These are phyloP conservation scores for Kwoniella newhampshirensis DNA, from an alignment of 768 basidiomycete species.

Conservation along the genomic window DNA sequence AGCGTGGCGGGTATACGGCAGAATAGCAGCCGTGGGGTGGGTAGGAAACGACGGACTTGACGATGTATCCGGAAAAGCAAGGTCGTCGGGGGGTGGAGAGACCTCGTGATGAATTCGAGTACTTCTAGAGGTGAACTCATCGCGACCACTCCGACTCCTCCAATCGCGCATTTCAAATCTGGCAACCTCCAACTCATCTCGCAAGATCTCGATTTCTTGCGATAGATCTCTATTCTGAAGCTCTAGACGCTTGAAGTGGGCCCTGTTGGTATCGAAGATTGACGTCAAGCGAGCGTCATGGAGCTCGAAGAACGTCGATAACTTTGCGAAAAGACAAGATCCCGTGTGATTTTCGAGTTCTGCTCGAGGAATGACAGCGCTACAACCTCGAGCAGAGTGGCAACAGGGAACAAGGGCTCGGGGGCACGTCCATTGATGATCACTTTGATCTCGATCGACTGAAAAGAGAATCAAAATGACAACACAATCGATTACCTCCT, in stretches of 20 bases:
- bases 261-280: slow-evolving; percentile 24
- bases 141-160: too few relatives aligned
- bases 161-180: slow-evolving; percentile 8
- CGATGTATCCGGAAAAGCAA: too few relatives aligned
- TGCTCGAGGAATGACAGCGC: slow-evolving; percentile 22
- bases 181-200: slow-evolving; percentile 12
- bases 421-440: slow-evolving; percentile 38
- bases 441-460: slow-evolving; percentile 18
- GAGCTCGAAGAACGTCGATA: slow-evolving; percentile 26
- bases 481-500: too few relatives aligned
- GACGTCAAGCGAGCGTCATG: slow-evolving; percentile 16
- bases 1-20: too few relatives aligned
- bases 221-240: slow-evolving; percentile 26
- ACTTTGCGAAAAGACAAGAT: slow-evolving; percentile 33
- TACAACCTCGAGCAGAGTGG: slow-evolving; percentile 29
- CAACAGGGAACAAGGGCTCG: slow-evolving; percentile 28
- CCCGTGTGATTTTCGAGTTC: slow-evolving; percentile 23
- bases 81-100: too few relatives aligned
- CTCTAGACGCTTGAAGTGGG: slow-evolving; percentile 17
- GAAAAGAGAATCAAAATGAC: too few relatives aligned
- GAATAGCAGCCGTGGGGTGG: too few relatives aligned
- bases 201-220: slow-evolving; percentile 11
- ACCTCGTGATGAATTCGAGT: too few relatives aligned
- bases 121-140: too few relatives aligned
- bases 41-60: too few relatives aligned